Percentiles rank a stretch among this genome's conserved stretches.
These are phyloP conservation scores for Sclerotinia glacialis DNA, from an alignment of 2,329 filamentous ascomycete genomes.

Conservation along the genomic window DNA sequence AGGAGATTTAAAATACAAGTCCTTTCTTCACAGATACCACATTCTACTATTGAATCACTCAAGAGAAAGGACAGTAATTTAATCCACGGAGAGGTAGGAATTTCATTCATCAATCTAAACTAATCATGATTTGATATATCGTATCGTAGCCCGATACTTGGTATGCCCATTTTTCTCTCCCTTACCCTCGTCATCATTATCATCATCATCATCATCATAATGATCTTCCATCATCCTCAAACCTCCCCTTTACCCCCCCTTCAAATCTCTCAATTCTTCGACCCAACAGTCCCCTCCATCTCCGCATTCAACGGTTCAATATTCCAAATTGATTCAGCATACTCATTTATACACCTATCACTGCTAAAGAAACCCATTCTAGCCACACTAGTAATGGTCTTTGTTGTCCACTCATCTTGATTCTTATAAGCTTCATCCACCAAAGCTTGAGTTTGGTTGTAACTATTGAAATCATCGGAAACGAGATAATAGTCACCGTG, in stretches of 20 bases:
- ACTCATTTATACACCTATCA: slow-evolving; percentile 94
- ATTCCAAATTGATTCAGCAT: slow-evolving; percentile 97
- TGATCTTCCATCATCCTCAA: background rate
- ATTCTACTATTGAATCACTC: background rate
- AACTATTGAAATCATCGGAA: slow-evolving; percentile 95
- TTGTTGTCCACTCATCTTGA: slow-evolving; percentile 87
- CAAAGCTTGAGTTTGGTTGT: slow-evolving; percentile 83
- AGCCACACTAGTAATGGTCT: slow-evolving; percentile 82
- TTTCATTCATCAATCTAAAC: background rate
- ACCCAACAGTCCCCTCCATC: background rate
- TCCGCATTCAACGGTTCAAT: slow-evolving; percentile 63
- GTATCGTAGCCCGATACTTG: background rate
- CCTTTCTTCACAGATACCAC: background rate
- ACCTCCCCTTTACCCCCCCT: background rate
- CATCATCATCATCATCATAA: slow-evolving; percentile 1
- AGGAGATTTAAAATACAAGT: no score
- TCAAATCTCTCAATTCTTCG: background rate
- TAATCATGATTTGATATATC: background rate
- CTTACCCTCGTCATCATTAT: background rate
- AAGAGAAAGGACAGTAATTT: background rate
- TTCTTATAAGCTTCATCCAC: slow-evolving; percentile 92
- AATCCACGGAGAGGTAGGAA: background rate
- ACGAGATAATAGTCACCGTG: slow-evolving; percentile 98
- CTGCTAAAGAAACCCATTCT: slow-evolving; percentile 98
- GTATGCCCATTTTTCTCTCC: background rate